Evolutionary conservation across 2,329 filamentous ascomycete genomes (phyloP), one percentile per base, ranked within the genome.

Genomic region (Ceratocystis destructans): DNA sequence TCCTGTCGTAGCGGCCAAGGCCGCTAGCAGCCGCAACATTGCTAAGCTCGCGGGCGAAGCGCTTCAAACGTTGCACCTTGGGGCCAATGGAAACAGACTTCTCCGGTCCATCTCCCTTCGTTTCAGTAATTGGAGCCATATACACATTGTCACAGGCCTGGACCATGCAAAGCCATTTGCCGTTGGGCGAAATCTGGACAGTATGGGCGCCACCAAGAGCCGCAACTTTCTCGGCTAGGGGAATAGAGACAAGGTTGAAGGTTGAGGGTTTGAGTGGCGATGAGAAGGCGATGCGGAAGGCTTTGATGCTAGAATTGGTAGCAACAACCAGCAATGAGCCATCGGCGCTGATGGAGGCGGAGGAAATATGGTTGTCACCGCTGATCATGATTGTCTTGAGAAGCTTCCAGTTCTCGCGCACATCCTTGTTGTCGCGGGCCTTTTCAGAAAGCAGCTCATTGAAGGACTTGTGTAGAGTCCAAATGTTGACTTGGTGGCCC

Each of bases 401-500:
- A 7, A 90, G 78, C 72, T 85, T 87, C 64, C 83, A 81, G 74
- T 80, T 84, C 69, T 79, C 80, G 70, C 79, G 80, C 69, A 77
- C 74, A 69, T 74, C 79, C 67, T 71, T 73, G 65, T 72, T 76
- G 67, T 73, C 73, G 17, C 77, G 76, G 8, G 75, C 76, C 50
- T 76, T 76, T 22, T 71, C 71, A 55, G 77, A 74, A 57, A 80
- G 73, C 28, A 84, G 74, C 50, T 81, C 77, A 37, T 75, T 75
- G 17, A 81, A 75, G 3, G 80, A 75, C 68, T 76, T 76, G 61
- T 73, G 77, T 17, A 85, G 72, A 48, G 79, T 83, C 91, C 92
- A 99, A 68, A 99, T 83, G 70, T 88, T 86, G 62, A 97, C 80
- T 73, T 95, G 89, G 66, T 88, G 83, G 70, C 93, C 89, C 90